Percentiles rank a stretch among this genome's conserved stretches.
These are phyloP conservation scores for Teunomyces barrocoloradensis DNA, from an alignment of 805 yeast genomes.

Conservation along the genomic window DNA sequence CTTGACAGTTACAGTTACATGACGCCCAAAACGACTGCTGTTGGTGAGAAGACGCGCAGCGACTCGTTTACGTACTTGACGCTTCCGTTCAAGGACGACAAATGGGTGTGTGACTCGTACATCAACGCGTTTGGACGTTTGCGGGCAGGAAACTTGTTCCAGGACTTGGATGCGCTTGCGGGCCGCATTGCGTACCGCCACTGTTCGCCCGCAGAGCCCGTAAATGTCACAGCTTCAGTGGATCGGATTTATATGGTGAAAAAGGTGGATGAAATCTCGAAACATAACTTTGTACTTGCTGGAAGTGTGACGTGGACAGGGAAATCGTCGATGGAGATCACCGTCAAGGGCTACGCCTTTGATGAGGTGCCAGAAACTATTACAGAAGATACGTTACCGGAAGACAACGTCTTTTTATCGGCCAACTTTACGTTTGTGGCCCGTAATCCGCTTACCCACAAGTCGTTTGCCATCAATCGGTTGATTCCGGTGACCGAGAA, in stretches of 20 bases:
- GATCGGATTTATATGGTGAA: slow-evolving; percentile 87
- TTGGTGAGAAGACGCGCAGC: slow-evolving; percentile 68
- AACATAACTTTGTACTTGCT: slow-evolving; percentile 75
- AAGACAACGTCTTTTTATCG: slow-evolving; percentile 70
- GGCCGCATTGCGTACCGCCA: slow-evolving; percentile 92
- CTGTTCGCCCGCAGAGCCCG: slow-evolving; percentile 93
- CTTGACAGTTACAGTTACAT: slow-evolving; percentile 70
- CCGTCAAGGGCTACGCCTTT: slow-evolving; percentile 82
- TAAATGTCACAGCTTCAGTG: slow-evolving; percentile 92
- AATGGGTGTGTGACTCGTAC: slow-evolving; percentile 80
- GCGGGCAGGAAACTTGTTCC: slow-evolving; percentile 89
- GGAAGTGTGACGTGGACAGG: slow-evolving; percentile 97
- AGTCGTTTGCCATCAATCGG: slow-evolving; percentile 80
- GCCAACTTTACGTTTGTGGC: slow-evolving; percentile 97
- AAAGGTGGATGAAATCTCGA: slow-evolving; percentile 73
- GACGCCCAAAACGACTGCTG: slow-evolving; percentile 66
- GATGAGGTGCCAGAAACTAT: slow-evolving; percentile 51
- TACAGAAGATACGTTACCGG: slow-evolving; percentile 56
- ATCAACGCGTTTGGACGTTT: slow-evolving; percentile 89
- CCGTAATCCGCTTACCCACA: slow-evolving; percentile 89
- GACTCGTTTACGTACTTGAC: slow-evolving; percentile 73
- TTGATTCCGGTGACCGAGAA: slow-evolving; percentile 69
- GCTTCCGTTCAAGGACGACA: slow-evolving; percentile 82
- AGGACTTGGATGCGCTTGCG: slow-evolving; percentile 90
- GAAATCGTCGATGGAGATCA: slow-evolving; percentile 90